phyloP scores from a whole-genome alignment of 169 alveolate genomes.

The Eimeria maxima region DNA sequence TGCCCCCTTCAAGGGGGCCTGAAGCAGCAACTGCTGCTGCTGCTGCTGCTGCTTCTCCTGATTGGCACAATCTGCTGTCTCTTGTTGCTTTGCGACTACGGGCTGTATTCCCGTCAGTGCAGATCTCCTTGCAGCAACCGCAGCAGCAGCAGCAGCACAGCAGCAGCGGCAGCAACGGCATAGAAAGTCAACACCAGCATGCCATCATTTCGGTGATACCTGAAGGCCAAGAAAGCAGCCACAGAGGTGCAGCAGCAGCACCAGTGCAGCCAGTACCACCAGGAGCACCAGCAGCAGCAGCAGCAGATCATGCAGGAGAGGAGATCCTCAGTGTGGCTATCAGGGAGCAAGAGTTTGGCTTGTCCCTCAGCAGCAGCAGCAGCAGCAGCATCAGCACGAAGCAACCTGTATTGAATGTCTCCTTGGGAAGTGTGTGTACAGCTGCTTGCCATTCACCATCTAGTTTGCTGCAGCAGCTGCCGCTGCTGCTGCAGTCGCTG shows the following conservation, averaged over 20 bases:
- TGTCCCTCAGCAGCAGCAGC: conserved; percentile 43
- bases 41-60: conserved; percentile 26
- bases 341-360: conserved; percentile 18
- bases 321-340: conserved; percentile 14
- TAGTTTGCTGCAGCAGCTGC: conserved; percentile 68
- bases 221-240: neutral
- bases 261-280: neutral
- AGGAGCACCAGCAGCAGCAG: neutral
- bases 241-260: conserved; percentile 22
- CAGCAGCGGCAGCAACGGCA: neutral
- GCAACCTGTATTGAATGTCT: neutral
- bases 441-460: conserved; percentile 57
- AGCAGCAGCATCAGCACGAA: conserved; percentile 52
- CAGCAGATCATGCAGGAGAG: neutral
- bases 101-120: conserved; percentile 16
- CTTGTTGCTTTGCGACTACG: conserved; percentile 42
- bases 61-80: conserved; percentile 24
- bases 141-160: conserved; percentile 7
- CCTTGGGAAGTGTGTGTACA: conserved; percentile 29
- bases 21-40: neutral
- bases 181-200: neutral
- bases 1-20: neutral
- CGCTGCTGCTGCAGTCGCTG: conserved; percentile 64
- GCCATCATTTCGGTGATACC: neutral
- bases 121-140: conserved; percentile 53